Evolutionary conservation across 768 basidiomycete species (phyloP), one percentile per base, ranked within the genome.

Genomic region (Boletus patriciae): DNA sequence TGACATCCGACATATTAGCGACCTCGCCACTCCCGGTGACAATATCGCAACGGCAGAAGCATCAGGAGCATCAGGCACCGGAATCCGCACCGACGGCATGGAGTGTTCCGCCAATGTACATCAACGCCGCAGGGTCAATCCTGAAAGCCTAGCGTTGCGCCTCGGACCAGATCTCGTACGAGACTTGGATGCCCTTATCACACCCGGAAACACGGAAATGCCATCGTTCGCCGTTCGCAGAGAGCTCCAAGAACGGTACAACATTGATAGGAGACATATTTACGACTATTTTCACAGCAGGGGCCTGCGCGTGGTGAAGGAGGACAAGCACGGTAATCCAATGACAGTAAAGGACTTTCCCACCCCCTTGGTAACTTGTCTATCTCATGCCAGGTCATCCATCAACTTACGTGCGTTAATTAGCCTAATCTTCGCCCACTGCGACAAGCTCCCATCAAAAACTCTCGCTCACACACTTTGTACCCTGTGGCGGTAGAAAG

Each of bases 201-300:
- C 78, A 48, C 84, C 86, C 11, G 88, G 88, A 41, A 84, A 83
- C 42, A 74, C 68, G 27, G 87, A 88, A 66, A 91, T 91, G 88
- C 88, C 88, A 8, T 80, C 83, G 11, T 91, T 89, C 63, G 77
- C 83, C 9, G 75, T 85, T 50, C 80, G 88, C 54, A 86, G 85
- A 60, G 85, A 83, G 57, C 81, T 90, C 34, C 88, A 90, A 70
- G 80, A 84, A 65, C 81, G 84, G 45, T 87, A 87, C 68, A 77
- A 76, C 57, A 84, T 88, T 55, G 87, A 90, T 67, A 77, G 88
- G 61, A 75, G 88, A 61, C 87, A 88, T 62, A 83, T 90, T 60
- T 90, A 90, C 66, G 88, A 90, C 70, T 89, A 89, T 69, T 89
- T 87, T 71, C 88, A 89, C 70, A 79, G 77, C 64, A 74, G 77